Conservation (phyloP, 2,329 filamentous ascomycete genomes). For the Penicillium sp. region DNA sequence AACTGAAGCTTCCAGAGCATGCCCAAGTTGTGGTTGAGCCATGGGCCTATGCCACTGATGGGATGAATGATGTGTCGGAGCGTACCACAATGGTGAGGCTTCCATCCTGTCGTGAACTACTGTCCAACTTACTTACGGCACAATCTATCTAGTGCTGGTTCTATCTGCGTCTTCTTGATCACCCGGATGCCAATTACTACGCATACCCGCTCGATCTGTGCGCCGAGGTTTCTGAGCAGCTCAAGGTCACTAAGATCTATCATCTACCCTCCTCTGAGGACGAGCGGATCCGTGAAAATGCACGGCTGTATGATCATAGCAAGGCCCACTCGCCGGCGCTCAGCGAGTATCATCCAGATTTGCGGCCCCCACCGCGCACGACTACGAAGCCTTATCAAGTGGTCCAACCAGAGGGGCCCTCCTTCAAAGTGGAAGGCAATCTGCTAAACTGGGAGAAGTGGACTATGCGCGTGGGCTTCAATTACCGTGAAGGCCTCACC, state of each 20-base stretch:
- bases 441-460: conserved; percentile 47
- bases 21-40: conserved; percentile 54
- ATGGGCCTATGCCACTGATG: conserved; percentile 57
- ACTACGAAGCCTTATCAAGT: conserved; percentile 42
- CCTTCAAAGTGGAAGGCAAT: conserved; percentile 36
- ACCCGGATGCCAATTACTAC: conserved; percentile 58
- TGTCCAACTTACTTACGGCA: neutral
- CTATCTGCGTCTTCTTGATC: conserved; percentile 44
- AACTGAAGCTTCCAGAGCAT: conserved; percentile 48
- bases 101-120: neutral
- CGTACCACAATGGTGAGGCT: conserved; percentile 52
- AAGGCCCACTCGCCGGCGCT: conserved; percentile 36
- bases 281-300: conserved; percentile 42
- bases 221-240: conserved; percentile 54
- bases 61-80: conserved; percentile 51
- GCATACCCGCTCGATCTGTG: conserved; percentile 59
- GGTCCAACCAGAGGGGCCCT: conserved; percentile 40
- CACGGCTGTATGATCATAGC: conserved; percentile 43
- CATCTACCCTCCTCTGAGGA: conserved; percentile 48
- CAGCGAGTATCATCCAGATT: conserved; percentile 40
- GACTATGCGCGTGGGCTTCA: conserved; percentile 47
- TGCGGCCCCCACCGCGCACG: conserved; percentile 33
- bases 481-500: conserved; percentile 48
- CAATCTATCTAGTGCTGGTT: conserved; percentile 30
- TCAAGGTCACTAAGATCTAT: conserved; percentile 55